Evolutionary conservation across 2,329 filamentous ascomycete genomes (phyloP), one percentile per base, ranked within the genome.

Genomic region (Alternaria atra): DNA sequence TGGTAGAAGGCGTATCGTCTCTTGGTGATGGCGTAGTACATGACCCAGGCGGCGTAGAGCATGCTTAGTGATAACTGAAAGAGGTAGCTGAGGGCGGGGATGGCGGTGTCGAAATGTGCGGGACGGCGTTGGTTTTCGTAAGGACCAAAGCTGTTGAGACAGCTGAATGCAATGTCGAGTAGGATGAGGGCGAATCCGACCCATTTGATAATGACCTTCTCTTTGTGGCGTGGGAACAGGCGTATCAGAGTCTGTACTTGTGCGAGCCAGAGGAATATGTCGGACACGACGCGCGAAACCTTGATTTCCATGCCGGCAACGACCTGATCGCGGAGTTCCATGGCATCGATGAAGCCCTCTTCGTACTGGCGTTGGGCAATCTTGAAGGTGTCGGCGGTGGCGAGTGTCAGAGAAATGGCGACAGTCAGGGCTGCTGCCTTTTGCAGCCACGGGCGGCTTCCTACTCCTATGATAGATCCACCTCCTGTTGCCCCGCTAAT

Each of bases 161-260:
- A 93, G 73, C 91, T 94, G 78, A 99, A 99, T 10, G 94, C 88
- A 43, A 94, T 90, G 76, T 98, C 94, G 61, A 97, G 85, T 0
- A 93, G 87, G 73, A 99, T 97, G 58, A 99, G 86, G 3, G 91
- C 93, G 75, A 98, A 97, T 1, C 94, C 95, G 15, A 94, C 93
- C 94, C 94, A 99, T 81, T 98, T 98, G 81, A 99, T 99, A 68
- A 98, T 92, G 53, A 98, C 90, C 81, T 98, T 98, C 80, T 99
- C 95, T 73, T 96, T 92, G 74, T 98, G 94, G 34, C 95, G 92
- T 7, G 95, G 95, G 70, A 99, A 99, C 1, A 99, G 84, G 54
- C 95, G 91, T 70, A 98, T 98, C 59, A 99, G 81, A 0, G 95
- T 99, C 81, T 99, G 95, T 1, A 97, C 94, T 80, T 99, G 95